phyloP scores from a whole-genome alignment of 345 rosid genomes.

The Camelina laxa region DNA sequence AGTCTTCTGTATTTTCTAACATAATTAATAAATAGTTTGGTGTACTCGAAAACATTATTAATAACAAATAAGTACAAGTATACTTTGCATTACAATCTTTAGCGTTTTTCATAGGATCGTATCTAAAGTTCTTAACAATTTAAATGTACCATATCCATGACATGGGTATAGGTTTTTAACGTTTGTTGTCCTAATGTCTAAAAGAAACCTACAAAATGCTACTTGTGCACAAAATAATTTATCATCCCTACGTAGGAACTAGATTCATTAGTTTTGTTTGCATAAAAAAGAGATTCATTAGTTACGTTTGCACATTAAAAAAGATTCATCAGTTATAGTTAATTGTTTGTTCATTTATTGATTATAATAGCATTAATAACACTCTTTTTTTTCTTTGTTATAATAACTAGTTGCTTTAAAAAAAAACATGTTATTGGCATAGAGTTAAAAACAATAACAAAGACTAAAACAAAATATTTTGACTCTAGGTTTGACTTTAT shows the following conservation, averaged over 20 bases:
- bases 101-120: not conserved
- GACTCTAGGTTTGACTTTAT: conserved; percentile 15
- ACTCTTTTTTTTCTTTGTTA: too few relatives aligned
- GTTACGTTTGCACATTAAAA: too few relatives aligned
- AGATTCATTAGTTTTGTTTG: too few relatives aligned
- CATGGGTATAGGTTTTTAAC: not conserved
- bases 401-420: not conserved
- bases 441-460: not conserved
- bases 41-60: not conserved
- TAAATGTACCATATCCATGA: not conserved
- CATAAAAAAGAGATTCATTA: too few relatives aligned
- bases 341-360: not conserved
- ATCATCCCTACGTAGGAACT: not conserved
- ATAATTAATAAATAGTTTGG: not conserved
- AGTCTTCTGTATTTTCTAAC: not conserved
- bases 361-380: too few relatives aligned
- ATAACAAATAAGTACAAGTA: not conserved
- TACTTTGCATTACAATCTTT: not conserved
- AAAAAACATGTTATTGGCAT: conserved; percentile 1
- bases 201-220: not conserved
- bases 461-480: not conserved
- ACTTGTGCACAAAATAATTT: too few relatives aligned
- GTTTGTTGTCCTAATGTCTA: not conserved
- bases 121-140: not conserved
- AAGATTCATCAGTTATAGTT: not conserved